phyloP scores from a whole-genome alignment of 352 stramenopile species.

The Globisporangium middletonii region DNA sequence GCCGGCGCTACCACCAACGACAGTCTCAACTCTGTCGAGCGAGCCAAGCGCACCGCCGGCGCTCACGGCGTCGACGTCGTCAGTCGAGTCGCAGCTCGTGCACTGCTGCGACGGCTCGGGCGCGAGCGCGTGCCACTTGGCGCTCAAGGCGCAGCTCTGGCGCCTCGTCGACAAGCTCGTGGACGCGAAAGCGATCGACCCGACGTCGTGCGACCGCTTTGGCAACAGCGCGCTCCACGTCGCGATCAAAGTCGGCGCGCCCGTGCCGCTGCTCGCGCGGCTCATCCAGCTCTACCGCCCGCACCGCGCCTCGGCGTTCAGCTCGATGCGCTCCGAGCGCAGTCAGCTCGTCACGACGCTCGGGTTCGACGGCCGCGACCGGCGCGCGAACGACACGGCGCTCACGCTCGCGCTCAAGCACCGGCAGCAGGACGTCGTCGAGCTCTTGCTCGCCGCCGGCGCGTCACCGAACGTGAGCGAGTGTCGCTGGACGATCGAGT shows the following conservation, averaged over 20 bases:
- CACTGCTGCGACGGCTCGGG: constrained; percentile 41
- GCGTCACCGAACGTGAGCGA: constrained; percentile 21
- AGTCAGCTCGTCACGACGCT: constrained; percentile 18
- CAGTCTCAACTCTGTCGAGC: neutral
- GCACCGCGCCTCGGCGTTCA: constrained; percentile 11
- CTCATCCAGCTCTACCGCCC: constrained; percentile 47
- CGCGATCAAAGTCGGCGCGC: constrained; percentile 54
- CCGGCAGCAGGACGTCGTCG: constrained; percentile 45
- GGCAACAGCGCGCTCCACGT: constrained; percentile 57
- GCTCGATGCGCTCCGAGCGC: constrained; percentile 12
- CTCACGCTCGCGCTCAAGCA: constrained; percentile 53
- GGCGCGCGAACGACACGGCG: constrained; percentile 43
- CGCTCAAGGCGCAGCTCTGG: constrained; percentile 58
- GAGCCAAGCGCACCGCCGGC: constrained; percentile 1
- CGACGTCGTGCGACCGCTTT: constrained; percentile 33
- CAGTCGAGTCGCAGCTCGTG: constrained; percentile 24
- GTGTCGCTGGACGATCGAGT: constrained; percentile 18
- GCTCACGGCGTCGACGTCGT: constrained; percentile 4
- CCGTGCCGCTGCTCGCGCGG: constrained; percentile 28
- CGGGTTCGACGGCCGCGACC: constrained; percentile 26
- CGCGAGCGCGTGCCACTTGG: constrained; percentile 52
- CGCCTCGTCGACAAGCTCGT: constrained; percentile 47
- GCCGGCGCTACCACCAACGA: constrained; percentile 1
- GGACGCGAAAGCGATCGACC: constrained; percentile 32
- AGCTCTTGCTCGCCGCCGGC: constrained; percentile 32